Conservation (phyloP, 805 yeast species). For the Komagataella phaffii region DNA sequence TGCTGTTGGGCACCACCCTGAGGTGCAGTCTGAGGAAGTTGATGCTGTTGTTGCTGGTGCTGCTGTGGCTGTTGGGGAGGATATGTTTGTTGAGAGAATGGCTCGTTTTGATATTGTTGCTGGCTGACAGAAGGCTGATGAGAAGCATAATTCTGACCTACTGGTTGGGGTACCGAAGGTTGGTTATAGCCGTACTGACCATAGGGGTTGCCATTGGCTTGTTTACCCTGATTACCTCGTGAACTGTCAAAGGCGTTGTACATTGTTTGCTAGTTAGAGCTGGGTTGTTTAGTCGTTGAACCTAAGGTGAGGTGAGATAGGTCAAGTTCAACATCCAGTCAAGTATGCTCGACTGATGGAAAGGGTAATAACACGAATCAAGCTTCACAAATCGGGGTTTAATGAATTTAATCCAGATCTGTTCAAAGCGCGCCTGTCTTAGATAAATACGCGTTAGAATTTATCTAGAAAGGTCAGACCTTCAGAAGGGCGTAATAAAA, state of each 20-base stretch:
- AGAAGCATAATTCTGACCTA: not conserved
- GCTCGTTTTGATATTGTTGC: not conserved
- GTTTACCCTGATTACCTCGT: not conserved
- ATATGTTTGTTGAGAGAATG: not conserved
- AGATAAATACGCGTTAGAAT: not conserved
- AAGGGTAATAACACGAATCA: not conserved
- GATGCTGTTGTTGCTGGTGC: slow-evolving; percentile 14
- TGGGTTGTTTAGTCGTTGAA: not conserved
- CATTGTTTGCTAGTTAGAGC: not conserved
- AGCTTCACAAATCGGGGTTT: not conserved
- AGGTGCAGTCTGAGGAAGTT: slow-evolving; percentile 2
- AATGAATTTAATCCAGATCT: not conserved
- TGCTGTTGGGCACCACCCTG: slow-evolving; percentile 8
- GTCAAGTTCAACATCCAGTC: not conserved
- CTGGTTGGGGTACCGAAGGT: not conserved
- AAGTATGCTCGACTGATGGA: not conserved
- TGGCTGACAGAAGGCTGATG: not conserved
- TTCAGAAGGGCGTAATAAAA: not conserved
- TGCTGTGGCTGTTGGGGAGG: slow-evolving; percentile 6
- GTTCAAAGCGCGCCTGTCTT: not conserved
- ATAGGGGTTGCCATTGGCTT: not conserved
- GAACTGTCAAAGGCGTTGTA: not conserved
- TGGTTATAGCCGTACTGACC: not conserved
- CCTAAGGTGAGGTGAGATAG: not conserved
- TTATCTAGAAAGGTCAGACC: not conserved